A percentile compares a stretch with the other conserved stretches of the same genome.
phyloP scores from a whole-genome alignment of 2,329 filamentous ascomycete genomes.

The Alternaria rosae region DNA sequence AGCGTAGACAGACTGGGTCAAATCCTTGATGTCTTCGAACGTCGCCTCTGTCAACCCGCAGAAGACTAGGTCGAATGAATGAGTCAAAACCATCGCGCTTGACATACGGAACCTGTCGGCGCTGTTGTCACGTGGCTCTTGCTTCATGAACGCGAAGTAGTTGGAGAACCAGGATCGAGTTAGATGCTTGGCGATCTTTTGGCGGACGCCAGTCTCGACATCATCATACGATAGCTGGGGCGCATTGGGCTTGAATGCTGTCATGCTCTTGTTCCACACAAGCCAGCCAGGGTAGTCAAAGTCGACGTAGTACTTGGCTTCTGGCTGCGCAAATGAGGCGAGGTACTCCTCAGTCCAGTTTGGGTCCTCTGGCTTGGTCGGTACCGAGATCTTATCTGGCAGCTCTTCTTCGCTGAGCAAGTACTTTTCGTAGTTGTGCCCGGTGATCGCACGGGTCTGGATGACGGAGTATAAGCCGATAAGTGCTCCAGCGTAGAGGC shows the following conservation, averaged over 20 bases:
- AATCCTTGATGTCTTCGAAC: slow-evolving; percentile 86
- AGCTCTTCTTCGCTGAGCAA: slow-evolving; percentile 81
- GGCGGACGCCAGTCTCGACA: slow-evolving; percentile 74
- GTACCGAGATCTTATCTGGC: slow-evolving; percentile 76
- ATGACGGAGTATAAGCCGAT: slow-evolving; percentile 80
- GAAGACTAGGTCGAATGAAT: slow-evolving; percentile 89
- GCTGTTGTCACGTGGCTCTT: slow-evolving; percentile 84
- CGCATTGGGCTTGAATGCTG: slow-evolving; percentile 77
- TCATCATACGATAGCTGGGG: slow-evolving; percentile 79
- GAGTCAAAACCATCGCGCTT: slow-evolving; percentile 84
- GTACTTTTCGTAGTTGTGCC: slow-evolving; percentile 87
- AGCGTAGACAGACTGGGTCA: slow-evolving; percentile 79
- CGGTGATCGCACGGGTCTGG: slow-evolving; percentile 84
- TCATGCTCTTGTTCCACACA: slow-evolving; percentile 90
- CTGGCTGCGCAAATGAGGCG: slow-evolving; percentile 76
- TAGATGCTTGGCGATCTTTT: slow-evolving; percentile 80
- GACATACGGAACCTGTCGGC: slow-evolving; percentile 90
- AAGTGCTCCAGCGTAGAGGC: slow-evolving; percentile 81
- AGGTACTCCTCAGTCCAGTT: slow-evolving; percentile 83
- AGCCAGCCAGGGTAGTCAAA: slow-evolving; percentile 94
- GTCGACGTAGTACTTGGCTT: slow-evolving; percentile 88
- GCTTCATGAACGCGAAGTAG: slow-evolving; percentile 93
- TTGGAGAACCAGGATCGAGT: slow-evolving; percentile 85
- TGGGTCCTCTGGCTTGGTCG: slow-evolving; percentile 73
- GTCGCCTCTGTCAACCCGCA: slow-evolving; percentile 78